These are phyloP conservation scores for Saturnispora halmiae DNA, from an alignment of 805 yeast species.

Conservation along the genomic window DNA sequence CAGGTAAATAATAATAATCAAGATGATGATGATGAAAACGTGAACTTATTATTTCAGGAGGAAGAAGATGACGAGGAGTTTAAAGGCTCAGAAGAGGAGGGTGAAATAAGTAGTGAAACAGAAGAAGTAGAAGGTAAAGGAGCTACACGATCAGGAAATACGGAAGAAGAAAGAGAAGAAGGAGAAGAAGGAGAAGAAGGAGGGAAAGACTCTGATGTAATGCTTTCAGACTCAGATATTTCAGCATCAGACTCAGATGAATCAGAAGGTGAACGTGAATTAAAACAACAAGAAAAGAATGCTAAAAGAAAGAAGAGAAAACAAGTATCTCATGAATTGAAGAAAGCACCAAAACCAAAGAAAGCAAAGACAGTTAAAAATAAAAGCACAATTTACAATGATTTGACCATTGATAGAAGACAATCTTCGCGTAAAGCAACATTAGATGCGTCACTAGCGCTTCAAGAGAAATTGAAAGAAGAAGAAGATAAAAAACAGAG, in stretches of 20 bases:
- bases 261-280: slow-evolving; percentile 38
- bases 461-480: slow-evolving; percentile 59
- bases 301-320: slow-evolving; percentile 37
- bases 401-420: slow-evolving; percentile 38
- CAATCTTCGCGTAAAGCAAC: slow-evolving; percentile 74
- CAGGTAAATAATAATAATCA: slow-evolving; percentile 55
- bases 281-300: slow-evolving; percentile 26
- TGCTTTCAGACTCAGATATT: slow-evolving; percentile 47
- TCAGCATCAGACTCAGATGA: slow-evolving; percentile 47
- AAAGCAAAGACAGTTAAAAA: slow-evolving; percentile 5
- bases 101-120: slow-evolving; percentile 27
- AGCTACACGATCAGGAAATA: slow-evolving; percentile 14
- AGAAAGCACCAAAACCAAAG: slow-evolving; percentile 11
- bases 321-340: slow-evolving; percentile 30
- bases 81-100: slow-evolving; percentile 19
- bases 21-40: slow-evolving; percentile 67
- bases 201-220: slow-evolving; percentile 36
- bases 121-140: slow-evolving; percentile 22
- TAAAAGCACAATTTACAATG: not conserved
- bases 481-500: slow-evolving; percentile 48
- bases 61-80: slow-evolving; percentile 41
- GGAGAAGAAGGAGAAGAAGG: slow-evolving; percentile 27
- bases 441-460: slow-evolving; percentile 65
- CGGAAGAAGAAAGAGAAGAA: slow-evolving; percentile 18
- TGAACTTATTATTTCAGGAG: slow-evolving; percentile 59